Evolutionary conservation across 139 green algal species (phyloP), one percentile per base, ranked within the genome.

Genomic region (Chlorella ohadii): DNA sequence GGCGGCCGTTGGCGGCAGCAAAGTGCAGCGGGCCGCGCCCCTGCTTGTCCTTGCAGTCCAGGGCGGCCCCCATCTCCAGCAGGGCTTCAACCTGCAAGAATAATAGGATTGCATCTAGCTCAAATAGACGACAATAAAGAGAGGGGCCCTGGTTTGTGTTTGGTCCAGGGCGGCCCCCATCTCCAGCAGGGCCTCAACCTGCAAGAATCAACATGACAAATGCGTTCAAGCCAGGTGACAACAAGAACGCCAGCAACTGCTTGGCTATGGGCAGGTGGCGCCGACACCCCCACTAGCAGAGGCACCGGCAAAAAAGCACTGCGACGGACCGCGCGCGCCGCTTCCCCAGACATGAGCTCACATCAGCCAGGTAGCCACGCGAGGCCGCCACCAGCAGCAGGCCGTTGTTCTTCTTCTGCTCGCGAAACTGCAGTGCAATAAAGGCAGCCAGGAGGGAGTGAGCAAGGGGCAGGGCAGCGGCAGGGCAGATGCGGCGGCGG

Each of bases 301-400:
- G n/a, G n/a, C n/a, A n/a, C n/a, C n/a, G n/a, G n/a, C n/a, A n/a
- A n/a, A n/a, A n/a, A n/a, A n/a, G n/a, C n/a, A n/a, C n/a, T n/a
- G n/a, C n/a, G n/a, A n/a, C n/a, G n/a, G n/a, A n/a, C n/a, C n/a
- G n/a, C n/a, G n/a, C n/a, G n/a, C n/a, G n/a, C n/a, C n/a, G n/a
- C n/a, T n/a, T n/a, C n/a, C n/a, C n/a, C n/a, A n/a, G n/a, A n/a
- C n/a, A n/a, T n/a, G n/a, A n/a, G n/a, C 90, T 89, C 79, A 96
- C 94, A 79, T 97, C 94, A 1, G 64, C 88, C 4, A 89, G 57
- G 44, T 95, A 91, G 2, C 94, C 94, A 0, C 90, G 81, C 0
- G 90, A 86, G 36, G 88, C 83, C 4, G 94, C 94, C 65, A 96
- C 88, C 27, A 96, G 68, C 19, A 97, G 79, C 39, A 97, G 86